These are phyloP conservation scores for Aureobasidium sp. DNA, from an alignment of 2,329 filamentous ascomycete species.

Conservation along the genomic window DNA sequence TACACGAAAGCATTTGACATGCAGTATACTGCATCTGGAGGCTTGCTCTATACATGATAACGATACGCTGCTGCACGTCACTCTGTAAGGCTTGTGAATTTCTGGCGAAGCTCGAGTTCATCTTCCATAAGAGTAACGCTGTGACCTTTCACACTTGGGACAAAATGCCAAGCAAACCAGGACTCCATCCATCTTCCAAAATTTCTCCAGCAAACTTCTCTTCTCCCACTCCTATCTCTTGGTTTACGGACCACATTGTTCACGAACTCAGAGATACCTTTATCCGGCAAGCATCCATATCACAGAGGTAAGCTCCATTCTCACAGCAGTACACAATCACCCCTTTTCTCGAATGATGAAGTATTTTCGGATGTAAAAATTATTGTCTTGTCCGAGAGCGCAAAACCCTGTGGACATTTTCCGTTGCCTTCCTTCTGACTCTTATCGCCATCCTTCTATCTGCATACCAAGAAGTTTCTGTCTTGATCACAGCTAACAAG, in stretches of 20 bases:
- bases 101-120: too few relatives aligned
- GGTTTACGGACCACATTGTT: background rate
- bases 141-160: background rate
- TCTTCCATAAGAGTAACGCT: background rate
- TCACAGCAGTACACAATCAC: background rate
- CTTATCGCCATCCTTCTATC: background rate
- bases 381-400: slow-evolving; percentile 79
- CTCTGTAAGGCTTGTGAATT: too few relatives aligned
- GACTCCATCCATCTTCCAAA: background rate
- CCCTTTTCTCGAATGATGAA: slow-evolving; percentile 64
- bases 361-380: slow-evolving; percentile 90
- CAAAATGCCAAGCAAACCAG: background rate
- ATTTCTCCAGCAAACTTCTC: slow-evolving; percentile 3
- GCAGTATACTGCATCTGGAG: too few relatives aligned
- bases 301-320: background rate
- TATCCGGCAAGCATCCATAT: background rate
- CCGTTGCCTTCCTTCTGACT: slow-evolving; percentile 99
- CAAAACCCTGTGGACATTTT: slow-evolving; percentile 94
- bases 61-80: too few relatives aligned
- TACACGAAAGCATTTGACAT: too few relatives aligned
- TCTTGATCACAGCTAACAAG: background rate
- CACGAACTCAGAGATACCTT: background rate
- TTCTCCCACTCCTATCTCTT: background rate
- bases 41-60: background rate
- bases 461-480: background rate